Conservation (phyloP, 192 early-diverging fungal genomes). For the Backusella tuberculispora region DNA sequence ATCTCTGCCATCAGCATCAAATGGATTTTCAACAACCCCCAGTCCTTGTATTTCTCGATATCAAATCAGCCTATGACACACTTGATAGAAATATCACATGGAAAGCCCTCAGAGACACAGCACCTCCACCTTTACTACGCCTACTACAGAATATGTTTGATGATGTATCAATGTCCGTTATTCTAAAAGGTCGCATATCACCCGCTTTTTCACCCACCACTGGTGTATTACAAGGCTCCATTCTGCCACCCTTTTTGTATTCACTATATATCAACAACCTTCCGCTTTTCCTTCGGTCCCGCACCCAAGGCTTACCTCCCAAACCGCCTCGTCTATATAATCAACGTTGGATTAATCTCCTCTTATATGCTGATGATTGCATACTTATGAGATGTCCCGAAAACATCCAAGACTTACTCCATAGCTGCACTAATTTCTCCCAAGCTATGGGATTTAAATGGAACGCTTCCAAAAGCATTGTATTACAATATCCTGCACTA, state of each 20-base stretch:
- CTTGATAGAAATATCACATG: background rate
- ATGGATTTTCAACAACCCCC: background rate
- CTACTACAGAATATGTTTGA: background rate
- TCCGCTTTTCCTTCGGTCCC: background rate
- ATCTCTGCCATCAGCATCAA: background rate
- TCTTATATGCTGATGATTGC: background rate
- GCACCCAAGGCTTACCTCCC: background rate
- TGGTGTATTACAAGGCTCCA: conserved; percentile 29
- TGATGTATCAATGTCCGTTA: background rate
- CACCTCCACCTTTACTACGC: background rate
- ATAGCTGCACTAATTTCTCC: background rate
- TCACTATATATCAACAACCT: conserved; percentile 30
- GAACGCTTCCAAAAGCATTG: background rate
- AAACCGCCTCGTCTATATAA: background rate
- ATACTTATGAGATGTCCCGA: background rate
- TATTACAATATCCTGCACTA: background rate
- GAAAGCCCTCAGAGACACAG: background rate
- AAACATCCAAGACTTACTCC: background rate
- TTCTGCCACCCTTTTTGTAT: conserved; percentile 21
- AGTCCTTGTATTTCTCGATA: background rate
- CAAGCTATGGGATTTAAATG: too few relatives aligned
- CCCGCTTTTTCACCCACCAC: conserved; percentile 5
- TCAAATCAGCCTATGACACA: background rate
- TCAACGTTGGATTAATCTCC: background rate
- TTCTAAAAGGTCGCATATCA: background rate